A percentile compares a stretch with the other conserved stretches of the same genome.
These are phyloP conservation scores for Ogataea corticis DNA, from an alignment of 805 yeast genomes.

Conservation along the genomic window DNA sequence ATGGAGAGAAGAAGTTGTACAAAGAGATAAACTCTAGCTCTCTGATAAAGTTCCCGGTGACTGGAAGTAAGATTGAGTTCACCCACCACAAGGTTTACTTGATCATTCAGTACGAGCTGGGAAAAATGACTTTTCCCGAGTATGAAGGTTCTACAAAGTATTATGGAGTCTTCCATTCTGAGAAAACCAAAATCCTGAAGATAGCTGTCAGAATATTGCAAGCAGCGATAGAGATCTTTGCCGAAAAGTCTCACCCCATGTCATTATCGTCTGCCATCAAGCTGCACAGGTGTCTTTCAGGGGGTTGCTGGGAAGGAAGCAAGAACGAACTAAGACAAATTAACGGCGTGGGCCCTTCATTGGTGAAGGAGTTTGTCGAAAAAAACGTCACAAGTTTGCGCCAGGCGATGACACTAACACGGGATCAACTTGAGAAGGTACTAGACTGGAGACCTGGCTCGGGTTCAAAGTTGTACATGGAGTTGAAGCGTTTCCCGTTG, in stretches of 20 bases:
- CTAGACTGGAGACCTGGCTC: constrained; percentile 33
- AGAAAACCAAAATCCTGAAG: constrained; percentile 43
- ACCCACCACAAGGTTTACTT: constrained; percentile 41
- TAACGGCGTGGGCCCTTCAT: constrained; percentile 45
- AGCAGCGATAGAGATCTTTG: constrained; percentile 46
- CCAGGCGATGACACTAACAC: constrained; percentile 32
- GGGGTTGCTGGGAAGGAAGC: constrained; percentile 53
- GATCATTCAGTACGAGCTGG: constrained; percentile 50
- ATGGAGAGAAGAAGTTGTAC: constrained; percentile 45
- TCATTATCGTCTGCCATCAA: constrained; percentile 42
- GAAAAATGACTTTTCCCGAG: constrained; percentile 48
- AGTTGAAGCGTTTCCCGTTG: neutral
- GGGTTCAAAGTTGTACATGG: neutral
- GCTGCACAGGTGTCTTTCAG: constrained; percentile 41
- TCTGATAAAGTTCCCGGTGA: constrained; percentile 37
- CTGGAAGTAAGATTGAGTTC: constrained; percentile 21
- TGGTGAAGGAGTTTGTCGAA: constrained; percentile 39
- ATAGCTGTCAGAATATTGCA: constrained; percentile 43
- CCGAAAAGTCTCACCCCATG: constrained; percentile 41
- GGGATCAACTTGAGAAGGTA: constrained; percentile 41
- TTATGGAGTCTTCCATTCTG: constrained; percentile 43
- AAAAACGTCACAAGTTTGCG: constrained; percentile 36
- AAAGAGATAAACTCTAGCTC: constrained; percentile 45
- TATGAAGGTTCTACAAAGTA: constrained; percentile 42
- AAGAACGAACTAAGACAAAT: constrained; percentile 47